Evolutionary conservation across 257 asterid genomes (phyloP), one percentile per base, ranked within the genome.

Genomic region (Galeopsis tetrahit): DNA sequence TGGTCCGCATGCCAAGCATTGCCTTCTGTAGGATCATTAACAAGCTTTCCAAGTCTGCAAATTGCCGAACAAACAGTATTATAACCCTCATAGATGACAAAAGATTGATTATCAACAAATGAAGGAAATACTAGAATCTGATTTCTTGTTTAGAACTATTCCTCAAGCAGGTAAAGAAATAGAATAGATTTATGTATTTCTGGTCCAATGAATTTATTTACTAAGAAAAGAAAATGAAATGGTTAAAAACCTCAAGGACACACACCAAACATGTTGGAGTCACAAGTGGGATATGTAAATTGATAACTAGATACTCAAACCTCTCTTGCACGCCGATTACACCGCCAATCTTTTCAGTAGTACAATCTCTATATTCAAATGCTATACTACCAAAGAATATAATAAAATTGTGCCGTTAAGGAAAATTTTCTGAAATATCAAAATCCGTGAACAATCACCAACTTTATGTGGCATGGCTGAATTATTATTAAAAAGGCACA

Each of bases 1-100:
- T 94, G 99, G 82, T 94, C 99, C 1, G 98, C 99, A 75, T 94
- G 99, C 99, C 99, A 94, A 70, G 99, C 93, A 80, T 91, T 89
- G 78, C 99, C 99, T 75, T 88, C 96, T 5, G 72, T 56, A 53
- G 99, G 97, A 46, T 87, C 94, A 36, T 78, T 76, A 78, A 87
- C 89, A 79, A 94, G 95, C 86, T 85, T 91, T 58, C 80, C 79
- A 64, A 91, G 77, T 66, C 99, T 94, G 85, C 80, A 83, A 59
- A 63, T 66, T n/a, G 62, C 34, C 77, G 77, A 73, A 64, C 46
- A 65, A 52, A 74, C 57, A 59, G 39, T 73, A 57, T 38, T 46
- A 31, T 10, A 17, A 52, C 75, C 34, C 42, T 57, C 9, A 61
- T 58, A 52, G 36, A 53, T 64, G 66, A 70, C 59, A 32, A 64